Base-by-base conservation (phyloP, 169 alveolate genomes). In the Ichthyophthirius multifiliis region DNA sequence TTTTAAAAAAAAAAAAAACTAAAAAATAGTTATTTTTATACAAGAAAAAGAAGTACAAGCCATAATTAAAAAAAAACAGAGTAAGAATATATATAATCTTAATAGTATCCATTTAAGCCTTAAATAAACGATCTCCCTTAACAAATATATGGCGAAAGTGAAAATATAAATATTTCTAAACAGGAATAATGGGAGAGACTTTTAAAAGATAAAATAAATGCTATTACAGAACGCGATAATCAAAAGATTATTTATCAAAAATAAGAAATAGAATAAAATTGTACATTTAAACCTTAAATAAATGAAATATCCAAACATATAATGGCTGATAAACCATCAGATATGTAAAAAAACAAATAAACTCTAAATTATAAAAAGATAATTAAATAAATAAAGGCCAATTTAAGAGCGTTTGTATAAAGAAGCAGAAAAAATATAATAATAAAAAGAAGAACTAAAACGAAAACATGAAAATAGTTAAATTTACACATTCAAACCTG, bases 171-270 rank as follows among this genome's bases (percentile, higher is more conserved):
- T 48, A 71, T 71, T 48, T 46, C 76, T 39, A 81, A 74, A 73
- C 75, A 81, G 23, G 86, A 81, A 48, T 46, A 71, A 35, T 81
- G 86, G 86, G 43, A 47, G 30, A 81, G 86, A 43, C 43, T 81
- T 4, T 81, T 81, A 34, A 76, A 74, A 55, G 86, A 73, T 67
- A 67, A 73, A 13, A 18, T 65, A 47, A 43, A 67, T 32, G 18
- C 64, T 23, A 7, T 46, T 9, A 76, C 71, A 39, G 47, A 74
- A 39, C 46, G 86, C 35, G 86, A 81, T 39, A 48, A 35, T 15
- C 39, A 46, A 12, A 81, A 81, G 62, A 73, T 67, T 37, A 9
- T 65, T 47, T 39, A 81, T 31, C 37, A 71, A 4, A 12, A 23
- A 15, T 43, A 81, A 15, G 81, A 81, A 44, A 35, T 47, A 12